A percentile compares a stretch with the other conserved stretches of the same genome.
Conservation (phyloP, 805 yeast species). For the Myxozyma sirexii region DNA sequence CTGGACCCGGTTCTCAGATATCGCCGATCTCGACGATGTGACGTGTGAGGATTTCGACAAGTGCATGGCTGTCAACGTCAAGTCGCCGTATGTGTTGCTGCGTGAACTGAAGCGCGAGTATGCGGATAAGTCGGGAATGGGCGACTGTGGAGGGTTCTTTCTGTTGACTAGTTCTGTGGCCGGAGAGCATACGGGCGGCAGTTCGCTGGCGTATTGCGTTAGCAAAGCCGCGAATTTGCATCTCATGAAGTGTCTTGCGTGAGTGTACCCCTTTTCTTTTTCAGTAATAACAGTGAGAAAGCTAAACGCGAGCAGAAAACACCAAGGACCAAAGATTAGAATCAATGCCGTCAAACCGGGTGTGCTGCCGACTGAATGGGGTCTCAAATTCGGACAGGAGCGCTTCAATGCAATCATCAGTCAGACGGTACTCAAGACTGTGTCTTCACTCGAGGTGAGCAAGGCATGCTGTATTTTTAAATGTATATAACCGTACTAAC, state of each 20-base stretch:
- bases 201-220: slow-evolving; percentile 46
- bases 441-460: slow-evolving; percentile 20
- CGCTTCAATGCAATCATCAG: slow-evolving; percentile 21
- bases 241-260: slow-evolving; percentile 39
- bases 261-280: slow-evolving; percentile 5
- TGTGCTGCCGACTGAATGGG: slow-evolving; percentile 39
- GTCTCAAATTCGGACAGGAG: slow-evolving; percentile 38
- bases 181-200: slow-evolving; percentile 38
- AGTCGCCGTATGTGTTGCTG: slow-evolving; percentile 26
- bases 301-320: slow-evolving; percentile 5
- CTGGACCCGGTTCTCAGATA: slow-evolving; percentile 45
- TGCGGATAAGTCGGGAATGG: slow-evolving; percentile 9
- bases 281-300: not conserved
- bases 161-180: slow-evolving; percentile 28
- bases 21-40: slow-evolving; percentile 41
- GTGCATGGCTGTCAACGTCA: slow-evolving; percentile 33
- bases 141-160: slow-evolving; percentile 29
- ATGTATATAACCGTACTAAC: slow-evolving; percentile 24
- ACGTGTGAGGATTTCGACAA: slow-evolving; percentile 40
- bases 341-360: slow-evolving; percentile 37
- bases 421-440: slow-evolving; percentile 16
- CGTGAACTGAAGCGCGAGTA: slow-evolving; percentile 22
- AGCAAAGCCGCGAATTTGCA: slow-evolving; percentile 43
- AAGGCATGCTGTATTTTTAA: not conserved
- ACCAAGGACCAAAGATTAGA: slow-evolving; percentile 30